Base-by-base conservation (phyloP, 1,284 basidiomycete genomes). In the Macrocystidia cucumis region DNA sequence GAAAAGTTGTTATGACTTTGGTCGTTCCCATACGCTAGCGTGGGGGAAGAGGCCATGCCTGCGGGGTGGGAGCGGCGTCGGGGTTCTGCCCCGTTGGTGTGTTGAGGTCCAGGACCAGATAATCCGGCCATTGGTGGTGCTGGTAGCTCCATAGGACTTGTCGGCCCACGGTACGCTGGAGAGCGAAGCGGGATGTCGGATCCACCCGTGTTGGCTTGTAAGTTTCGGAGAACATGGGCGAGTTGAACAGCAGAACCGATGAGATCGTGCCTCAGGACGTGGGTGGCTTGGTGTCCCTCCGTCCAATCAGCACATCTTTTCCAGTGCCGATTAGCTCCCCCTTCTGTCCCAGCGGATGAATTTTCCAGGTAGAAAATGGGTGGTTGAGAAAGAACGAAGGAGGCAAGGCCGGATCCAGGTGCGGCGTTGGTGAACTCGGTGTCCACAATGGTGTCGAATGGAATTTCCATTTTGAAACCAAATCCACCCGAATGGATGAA, bases 381-480 rank as follows among this genome's bases (percentile, higher is more conserved):
- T 1, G 81, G 71, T 22, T 63, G 65, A 9, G 75, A 71, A 21
- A 89, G 67, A n/a, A 64, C 49, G 50, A 88, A 77, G 0, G 73
- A 65, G 2, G 75, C 78, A 11, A 72, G 58, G 14, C 70, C 81
- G 9, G 69, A 62, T 14, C 73, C 76, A 11, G 75, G 70, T 18
- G 69, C 58, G 9, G 65, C 56, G 41, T 74, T 69, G 17, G 64
- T 59, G 54, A 84, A 78, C 37, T 74, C 68, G 4, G 74, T 69
- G 29, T 74, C 63, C 13, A 65, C 44, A 41, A 89, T 75, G 42
- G 54, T 65, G 38, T 74, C 65, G 52, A 81, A 85, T 3, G 80
- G 71, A n/a, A 87, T 68, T 44, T 83, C 80, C 78, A 89, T 88
- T 56, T 88, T 87, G 67, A 86, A 88, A 23, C 79, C 74, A 44